These are phyloP conservation scores for Sclerospora graminicola DNA, from an alignment of 352 stramenopile species.

Conservation along the genomic window DNA sequence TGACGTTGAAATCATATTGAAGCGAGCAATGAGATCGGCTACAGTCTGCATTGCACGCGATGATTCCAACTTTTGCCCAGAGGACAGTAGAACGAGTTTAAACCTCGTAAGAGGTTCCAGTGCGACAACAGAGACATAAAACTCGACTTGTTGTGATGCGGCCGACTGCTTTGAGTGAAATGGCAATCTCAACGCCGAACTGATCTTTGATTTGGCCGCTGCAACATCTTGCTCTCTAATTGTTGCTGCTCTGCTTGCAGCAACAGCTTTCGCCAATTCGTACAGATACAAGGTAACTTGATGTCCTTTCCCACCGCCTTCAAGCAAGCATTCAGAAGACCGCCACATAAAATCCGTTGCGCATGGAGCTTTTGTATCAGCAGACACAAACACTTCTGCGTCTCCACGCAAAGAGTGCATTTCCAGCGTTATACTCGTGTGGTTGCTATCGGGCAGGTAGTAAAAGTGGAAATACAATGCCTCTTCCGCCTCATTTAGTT, in stretches of 20 bases:
- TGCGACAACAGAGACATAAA: conserved; percentile 52
- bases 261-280: too few species aligned
- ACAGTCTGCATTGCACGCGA: conserved; percentile 53
- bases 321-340: conserved; percentile 8
- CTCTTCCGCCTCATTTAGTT: conserved; percentile 12
- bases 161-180: conserved; percentile 10
- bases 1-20: too few species aligned
- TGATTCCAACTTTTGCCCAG: conserved; percentile 44
- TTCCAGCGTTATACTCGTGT: conserved; percentile 50
- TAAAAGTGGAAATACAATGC: conserved; percentile 50
- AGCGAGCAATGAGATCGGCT: conserved; percentile 53
- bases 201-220: conserved; percentile 3
- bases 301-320: too few species aligned
- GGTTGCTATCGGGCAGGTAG: conserved; percentile 23
- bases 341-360: conserved; percentile 65
- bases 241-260: too few species aligned
- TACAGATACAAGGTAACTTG: too few species aligned
- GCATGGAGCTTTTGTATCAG: conserved; percentile 51
- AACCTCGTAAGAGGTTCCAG: conserved; percentile 31
- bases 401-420: conserved; percentile 35
- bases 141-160: conserved; percentile 12
- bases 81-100: conserved; percentile 44
- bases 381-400: conserved; percentile 59
- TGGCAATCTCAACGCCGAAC: conserved; percentile 5
- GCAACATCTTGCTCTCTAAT: not conserved